Conservation (phyloP, 139 green algal genomes). For the Zygnema cylindricum region DNA sequence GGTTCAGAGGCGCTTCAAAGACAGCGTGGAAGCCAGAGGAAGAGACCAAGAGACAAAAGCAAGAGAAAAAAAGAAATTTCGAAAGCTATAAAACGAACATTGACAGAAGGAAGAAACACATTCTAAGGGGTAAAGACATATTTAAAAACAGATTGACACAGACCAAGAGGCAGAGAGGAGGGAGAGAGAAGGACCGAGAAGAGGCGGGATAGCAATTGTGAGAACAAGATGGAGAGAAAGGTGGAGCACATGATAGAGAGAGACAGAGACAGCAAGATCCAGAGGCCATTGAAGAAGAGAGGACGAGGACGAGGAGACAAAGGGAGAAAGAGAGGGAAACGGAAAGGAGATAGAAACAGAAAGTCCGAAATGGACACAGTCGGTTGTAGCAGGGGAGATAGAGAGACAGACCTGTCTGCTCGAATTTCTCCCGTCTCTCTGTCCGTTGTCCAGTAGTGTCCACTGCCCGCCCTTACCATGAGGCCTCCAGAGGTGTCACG, state of each 20-base stretch:
- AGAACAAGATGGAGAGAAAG: background rate
- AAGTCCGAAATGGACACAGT: background rate
- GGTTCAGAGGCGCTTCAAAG: too few relatives aligned
- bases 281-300: too few relatives aligned
- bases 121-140: too few relatives aligned
- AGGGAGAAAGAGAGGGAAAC: background rate
- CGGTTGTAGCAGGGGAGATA: too few relatives aligned
- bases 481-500: background rate
- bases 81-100: background rate
- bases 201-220: background rate
- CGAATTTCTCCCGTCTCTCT: background rate
- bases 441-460: constrained; percentile 34
- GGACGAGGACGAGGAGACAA: background rate
- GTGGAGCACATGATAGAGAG: too few relatives aligned
- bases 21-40: too few relatives aligned
- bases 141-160: too few relatives aligned
- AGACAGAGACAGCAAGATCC: background rate
- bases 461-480: constrained; percentile 16
- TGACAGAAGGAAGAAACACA: background rate
- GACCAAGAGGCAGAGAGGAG: too few relatives aligned
- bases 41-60: too few relatives aligned
- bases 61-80: too few relatives aligned
- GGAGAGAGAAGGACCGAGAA: background rate
- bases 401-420: constrained; percentile 41
- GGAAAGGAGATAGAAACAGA: too few relatives aligned